phyloP scores from a whole-genome alignment of 139 green algal genomes.

The Pleodorina starrii region DNA sequence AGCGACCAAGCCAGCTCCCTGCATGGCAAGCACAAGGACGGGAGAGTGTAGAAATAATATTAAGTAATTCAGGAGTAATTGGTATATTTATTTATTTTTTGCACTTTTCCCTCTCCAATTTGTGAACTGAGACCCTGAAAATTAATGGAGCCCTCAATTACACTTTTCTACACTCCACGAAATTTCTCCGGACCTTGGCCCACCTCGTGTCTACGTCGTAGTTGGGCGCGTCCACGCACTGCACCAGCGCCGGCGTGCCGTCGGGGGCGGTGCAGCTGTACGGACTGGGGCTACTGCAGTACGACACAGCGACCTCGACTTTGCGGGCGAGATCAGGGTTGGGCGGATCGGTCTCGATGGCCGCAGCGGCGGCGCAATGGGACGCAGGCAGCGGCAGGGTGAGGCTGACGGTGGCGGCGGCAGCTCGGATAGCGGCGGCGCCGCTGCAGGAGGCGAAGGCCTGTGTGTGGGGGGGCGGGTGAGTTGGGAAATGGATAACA shows the following conservation, averaged over 20 bases:
- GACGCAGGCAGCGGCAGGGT: no score
- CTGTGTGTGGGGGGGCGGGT: no score
- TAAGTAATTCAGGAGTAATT: no score
- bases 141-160: no score
- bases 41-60: no score
- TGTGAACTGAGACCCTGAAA: no score
- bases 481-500: no score
- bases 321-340: background rate
- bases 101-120: no score
- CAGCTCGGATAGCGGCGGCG: background rate
- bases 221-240: background rate
- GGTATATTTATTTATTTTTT: no score
- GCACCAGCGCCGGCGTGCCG: background rate
- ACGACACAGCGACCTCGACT: background rate
- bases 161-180: no score
- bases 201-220: background rate
- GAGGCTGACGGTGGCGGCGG: background rate
- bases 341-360: background rate
- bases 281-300: background rate
- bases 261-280: background rate
- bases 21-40: no score
- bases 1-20: constrained; percentile 19
- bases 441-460: background rate
- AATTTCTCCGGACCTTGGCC: no score
- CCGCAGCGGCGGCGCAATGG: background rate